Base-by-base conservation (phyloP, 352 stramenopile genomes). In the Pythium biforme region DNA sequence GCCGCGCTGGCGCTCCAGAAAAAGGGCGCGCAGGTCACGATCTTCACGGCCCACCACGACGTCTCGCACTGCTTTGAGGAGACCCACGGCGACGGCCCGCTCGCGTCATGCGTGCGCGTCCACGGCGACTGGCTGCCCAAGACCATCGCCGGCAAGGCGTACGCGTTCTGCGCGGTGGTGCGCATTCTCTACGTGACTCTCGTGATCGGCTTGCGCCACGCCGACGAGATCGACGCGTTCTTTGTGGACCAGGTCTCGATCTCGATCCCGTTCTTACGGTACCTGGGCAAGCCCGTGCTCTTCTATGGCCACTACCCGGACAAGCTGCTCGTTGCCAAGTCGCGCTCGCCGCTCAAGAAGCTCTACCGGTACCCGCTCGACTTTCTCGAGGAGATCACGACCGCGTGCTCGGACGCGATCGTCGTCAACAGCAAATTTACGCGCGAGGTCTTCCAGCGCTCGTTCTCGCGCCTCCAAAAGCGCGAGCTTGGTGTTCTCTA, bases 231-330 rank as follows among this genome's bases (percentile, higher is more conserved):
- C 34, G 83, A 94, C 55, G 77, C 76, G 47, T 92, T 92, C 57
- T 79, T 94, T 52, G 82, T 92, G 48, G 86, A 94, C 61, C 86
- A 94, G 59, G 80, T 94, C 55, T 92, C 86, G 11, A 75, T 93
- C 14, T 86, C 80, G 31, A 79, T 94, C 48, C 83, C 86, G 22
- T 81, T 94, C 56, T 62, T 94, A 54, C 81, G 86, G 34, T 83
- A 77, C 19, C 33, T 90, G 29, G 76, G 78, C 53, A 88, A 88
- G 39, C 82, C 86, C 20, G 92, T 99, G 45, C 72, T 99, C 22
- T 99, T 99, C 76, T 99, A 99, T 74, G 98, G 97, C 68, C 97
- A 99, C 68, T 99, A 99, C 76, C 97, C 97, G 0, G 97, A 99
- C 77, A 98, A 99, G 67, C 78, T 99, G 33, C 83, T 99, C 14